Base-by-base conservation (phyloP, 768 basidiomycete species). In the Rhodotorula paludigena region DNA sequence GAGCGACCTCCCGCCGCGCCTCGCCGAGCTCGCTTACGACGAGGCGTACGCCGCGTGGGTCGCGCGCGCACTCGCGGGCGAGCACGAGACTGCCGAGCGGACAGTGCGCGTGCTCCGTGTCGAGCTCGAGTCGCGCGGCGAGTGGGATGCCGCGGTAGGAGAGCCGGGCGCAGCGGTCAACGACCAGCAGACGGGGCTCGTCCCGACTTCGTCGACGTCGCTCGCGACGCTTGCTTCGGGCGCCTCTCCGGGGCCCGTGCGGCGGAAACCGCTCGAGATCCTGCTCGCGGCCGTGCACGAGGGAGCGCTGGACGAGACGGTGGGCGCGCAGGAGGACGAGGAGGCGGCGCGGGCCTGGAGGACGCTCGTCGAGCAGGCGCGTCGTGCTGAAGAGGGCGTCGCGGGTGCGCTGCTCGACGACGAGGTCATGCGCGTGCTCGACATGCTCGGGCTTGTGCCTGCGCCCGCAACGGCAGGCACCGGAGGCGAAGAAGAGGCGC, bases 111-210 rank as follows among this genome's bases (percentile, higher is more conserved):
- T 64, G 7, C 36, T 72, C 33, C 42, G 23, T 25, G 44, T 72
- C 52, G 59, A 62, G 41, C 23, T 68, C 52, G 63, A 64, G 36
- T 49, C 55, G 30, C n/a, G 21, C 38, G 63, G 56, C 9, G 61
- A 49, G 20, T 72, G 63, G 66, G 32, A 16, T 32, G 25, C 20
- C 48, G 51, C 28, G 54, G 62, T n/a, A n/a, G n/a, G n/a, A n/a
- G n/a, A 5, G 45, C 28, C 20, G 33, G 51, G 4, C 36, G 60
- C 35, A 4, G 57, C 35, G 32, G 54, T 58, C 20, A 71, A 71
- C n/a, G 57, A 59, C 51, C 69, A 71, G 45, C 7, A 21, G n/a
- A 71, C 70, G 32, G 70, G 70, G 12, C 38, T 63, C 14, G 62
- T 23, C 0, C 18, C 18, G 36, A 14, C 33, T n/a, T n/a, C n/a